Percentiles rank a stretch among this genome's conserved stretches.
Conservation (phyloP, 2,329 filamentous ascomycete species). For the Fusarium irregulare region DNA sequence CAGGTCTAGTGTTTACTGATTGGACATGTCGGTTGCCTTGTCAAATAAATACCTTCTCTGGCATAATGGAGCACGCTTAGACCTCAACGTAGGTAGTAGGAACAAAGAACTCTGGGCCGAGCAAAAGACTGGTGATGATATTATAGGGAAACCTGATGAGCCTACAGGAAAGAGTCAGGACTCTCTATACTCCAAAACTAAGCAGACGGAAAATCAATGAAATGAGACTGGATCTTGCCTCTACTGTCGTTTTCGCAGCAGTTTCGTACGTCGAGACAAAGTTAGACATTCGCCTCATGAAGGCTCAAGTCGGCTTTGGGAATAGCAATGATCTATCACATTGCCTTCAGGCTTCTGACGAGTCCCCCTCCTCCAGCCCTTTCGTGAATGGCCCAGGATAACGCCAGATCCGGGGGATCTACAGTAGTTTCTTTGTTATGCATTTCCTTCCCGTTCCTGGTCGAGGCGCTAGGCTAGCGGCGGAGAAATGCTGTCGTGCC, state of each 20-base stretch:
- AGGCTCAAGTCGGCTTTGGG: neutral
- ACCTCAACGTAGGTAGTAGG: neutral
- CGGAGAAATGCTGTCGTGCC: slow-evolving; percentile 14
- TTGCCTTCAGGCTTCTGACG: neutral
- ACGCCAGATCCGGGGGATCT: slow-evolving; percentile 9
- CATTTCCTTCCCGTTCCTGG: slow-evolving; percentile 19
- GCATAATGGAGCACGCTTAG: neutral
- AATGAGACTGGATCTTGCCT: neutral
- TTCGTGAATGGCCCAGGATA: neutral
- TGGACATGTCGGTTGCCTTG: neutral
- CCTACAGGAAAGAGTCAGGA: neutral
- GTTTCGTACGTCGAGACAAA: neutral
- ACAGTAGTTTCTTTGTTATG: neutral
- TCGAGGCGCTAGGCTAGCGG: slow-evolving; percentile 3
- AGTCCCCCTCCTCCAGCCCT: neutral
- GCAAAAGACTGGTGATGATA: neutral
- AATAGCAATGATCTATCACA: neutral
- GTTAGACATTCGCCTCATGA: neutral
- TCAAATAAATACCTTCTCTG: neutral
- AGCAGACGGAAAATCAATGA: neutral
- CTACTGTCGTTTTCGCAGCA: neutral
- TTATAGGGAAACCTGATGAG: neutral
- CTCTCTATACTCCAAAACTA: neutral
- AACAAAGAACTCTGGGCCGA: neutral
- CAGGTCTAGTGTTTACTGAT: neutral